Percentiles rank a stretch among this genome's conserved stretches.
phyloP scores from a whole-genome alignment of 352 stramenopile genomes.

The Ophiocytium majus region DNA sequence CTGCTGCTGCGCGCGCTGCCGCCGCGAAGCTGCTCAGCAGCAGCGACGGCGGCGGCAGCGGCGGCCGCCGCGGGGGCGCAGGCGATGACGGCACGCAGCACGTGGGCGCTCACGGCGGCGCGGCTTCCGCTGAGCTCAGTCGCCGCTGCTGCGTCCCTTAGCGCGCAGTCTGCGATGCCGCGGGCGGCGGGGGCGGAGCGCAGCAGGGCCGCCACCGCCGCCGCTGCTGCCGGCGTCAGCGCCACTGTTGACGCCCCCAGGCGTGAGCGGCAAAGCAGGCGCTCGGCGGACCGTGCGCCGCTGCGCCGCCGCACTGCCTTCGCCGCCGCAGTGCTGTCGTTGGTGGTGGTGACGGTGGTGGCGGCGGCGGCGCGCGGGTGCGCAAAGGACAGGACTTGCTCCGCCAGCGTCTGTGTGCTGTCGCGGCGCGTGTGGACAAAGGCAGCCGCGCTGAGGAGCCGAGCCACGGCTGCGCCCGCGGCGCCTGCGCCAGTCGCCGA shows the following conservation, averaged over 20 bases:
- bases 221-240: not conserved
- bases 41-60: not conserved
- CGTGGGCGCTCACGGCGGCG: not conserved
- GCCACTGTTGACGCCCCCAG: not conserved
- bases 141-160: too few relatives aligned
- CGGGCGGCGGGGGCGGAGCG: too few relatives aligned
- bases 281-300: too few relatives aligned
- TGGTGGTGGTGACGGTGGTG: not conserved
- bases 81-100: not conserved
- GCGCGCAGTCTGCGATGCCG: not conserved
- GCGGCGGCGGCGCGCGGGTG: too few relatives aligned
- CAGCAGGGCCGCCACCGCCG: not conserved
- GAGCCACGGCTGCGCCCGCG: not conserved
- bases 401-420: not conserved
- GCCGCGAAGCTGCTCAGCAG: not conserved
- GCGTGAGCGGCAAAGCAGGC: not conserved
- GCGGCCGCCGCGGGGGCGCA: too few relatives aligned
- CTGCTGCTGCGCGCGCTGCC: too few relatives aligned
- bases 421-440: not conserved
- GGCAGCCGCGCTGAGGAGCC: not conserved
- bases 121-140: not conserved
- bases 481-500: not conserved
- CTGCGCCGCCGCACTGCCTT: not conserved
- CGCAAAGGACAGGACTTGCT: not conserved
- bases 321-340: not conserved